Base-by-base conservation (phyloP, 192 early-diverging fungal genomes). In the Linnemannia exigua region DNA sequence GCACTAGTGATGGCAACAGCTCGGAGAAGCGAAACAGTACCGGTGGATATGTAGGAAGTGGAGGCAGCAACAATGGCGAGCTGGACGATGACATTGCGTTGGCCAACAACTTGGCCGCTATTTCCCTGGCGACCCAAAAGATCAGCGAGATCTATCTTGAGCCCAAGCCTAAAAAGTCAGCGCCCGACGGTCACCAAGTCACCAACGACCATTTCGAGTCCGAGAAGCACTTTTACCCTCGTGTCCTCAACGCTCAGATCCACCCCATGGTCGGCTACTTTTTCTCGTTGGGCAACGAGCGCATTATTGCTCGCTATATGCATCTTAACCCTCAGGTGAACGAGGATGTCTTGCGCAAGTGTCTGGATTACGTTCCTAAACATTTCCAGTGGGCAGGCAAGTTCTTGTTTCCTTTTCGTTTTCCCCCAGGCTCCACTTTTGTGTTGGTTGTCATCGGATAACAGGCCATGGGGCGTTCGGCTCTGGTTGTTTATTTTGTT, bases 291-390 rank as follows among this genome's bases (percentile, higher is more conserved):
- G 96, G 96, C 44, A 96, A 97, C 82, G 95, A 96, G 81, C 89
- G 96, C n/a, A 97, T 97, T 76, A 91, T 97, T 63, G 95, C 95
- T 0, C 83, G 96, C 51, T 97, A 96, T 78, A 94, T 93, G 37
- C 96, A 97, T 76, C 80, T 97, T 75, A 97, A 96, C 72, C 96
- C 96, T 44, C 94, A 95, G 87, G 94, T 96, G 70, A 91, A 94
- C 51, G 82, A 89, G 41, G 89, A 93, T 5, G 88, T 84, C 17
- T 84, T 97, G 36, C 91, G 89, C 71, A 91, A 92, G 58, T 87
- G 93, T 72, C 89, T 96, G 12, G 88, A 81, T 19, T 95, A 94
- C 82, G 80, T 83, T 67, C 95, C 96, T 44, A 94, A 93, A 70
- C 92, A 95, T 78, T 96, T 97, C 80, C 92, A 93, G 68, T 96